Conservation (phyloP, 2,329 filamentous ascomycete genomes). For the Trichoderma harzianum region DNA sequence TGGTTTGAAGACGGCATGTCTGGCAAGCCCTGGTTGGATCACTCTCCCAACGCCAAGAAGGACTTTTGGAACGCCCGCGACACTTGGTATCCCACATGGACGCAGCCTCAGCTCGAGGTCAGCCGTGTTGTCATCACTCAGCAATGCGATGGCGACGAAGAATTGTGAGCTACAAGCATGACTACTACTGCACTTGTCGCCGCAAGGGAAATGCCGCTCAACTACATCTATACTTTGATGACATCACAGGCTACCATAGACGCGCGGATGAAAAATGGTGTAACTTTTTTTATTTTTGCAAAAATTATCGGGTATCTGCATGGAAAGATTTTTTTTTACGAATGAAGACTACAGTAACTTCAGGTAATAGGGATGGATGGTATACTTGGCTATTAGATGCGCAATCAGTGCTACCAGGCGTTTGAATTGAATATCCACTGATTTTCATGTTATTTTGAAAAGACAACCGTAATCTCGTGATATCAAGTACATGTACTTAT, state of each 20-base stretch:
- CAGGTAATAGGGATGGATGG: background rate
- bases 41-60: conserved; percentile 60
- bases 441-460: background rate
- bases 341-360: background rate
- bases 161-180: conserved; percentile 34
- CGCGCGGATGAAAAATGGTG: background rate
- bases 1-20: conserved; percentile 74
- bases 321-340: background rate
- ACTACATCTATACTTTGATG: background rate
- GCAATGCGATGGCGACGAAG: conserved; percentile 62
- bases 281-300: background rate
- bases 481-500: background rate
- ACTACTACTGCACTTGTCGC: background rate
- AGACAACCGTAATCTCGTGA: background rate
- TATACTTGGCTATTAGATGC: background rate
- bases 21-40: conserved; percentile 77
- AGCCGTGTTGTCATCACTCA: conserved; percentile 69
- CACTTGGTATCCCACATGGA: conserved; percentile 70
- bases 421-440: background rate
- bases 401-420: background rate
- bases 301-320: background rate
- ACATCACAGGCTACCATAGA: background rate
- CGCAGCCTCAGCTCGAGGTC: conserved; percentile 63
- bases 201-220: background rate
- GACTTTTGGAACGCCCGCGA: conserved; percentile 73